Conservation (phyloP, 768 basidiomycete genomes). For the Psilocybe sp. region DNA sequence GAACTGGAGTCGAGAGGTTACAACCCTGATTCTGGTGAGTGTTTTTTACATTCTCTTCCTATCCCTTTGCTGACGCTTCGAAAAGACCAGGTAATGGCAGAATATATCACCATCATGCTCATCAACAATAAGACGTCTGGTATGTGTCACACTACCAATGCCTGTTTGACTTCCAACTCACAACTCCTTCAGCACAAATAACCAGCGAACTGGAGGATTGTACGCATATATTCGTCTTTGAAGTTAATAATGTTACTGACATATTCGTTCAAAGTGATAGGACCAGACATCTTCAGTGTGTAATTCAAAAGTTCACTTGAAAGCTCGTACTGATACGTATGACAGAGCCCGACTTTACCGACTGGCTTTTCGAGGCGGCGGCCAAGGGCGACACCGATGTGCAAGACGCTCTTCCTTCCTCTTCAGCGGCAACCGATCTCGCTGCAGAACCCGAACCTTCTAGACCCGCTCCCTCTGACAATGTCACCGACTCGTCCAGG, state of each 20-base stretch:
- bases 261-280: constrained; percentile 51
- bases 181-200: constrained; percentile 63
- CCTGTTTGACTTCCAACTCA: constrained; percentile 14
- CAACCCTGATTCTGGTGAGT: constrained; percentile 72
- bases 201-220: constrained; percentile 84
- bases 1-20: constrained; percentile 75
- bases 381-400: constrained; percentile 62
- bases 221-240: constrained; percentile 29
- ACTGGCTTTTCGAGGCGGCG: constrained; percentile 85
- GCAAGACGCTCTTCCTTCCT: constrained; percentile 37
- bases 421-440: constrained; percentile 32
- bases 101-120: constrained; percentile 94
- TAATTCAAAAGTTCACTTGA: neutral
- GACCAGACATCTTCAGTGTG: constrained; percentile 72
- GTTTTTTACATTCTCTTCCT: constrained; percentile 6
- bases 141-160: constrained; percentile 28
- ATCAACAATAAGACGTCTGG: constrained; percentile 87
- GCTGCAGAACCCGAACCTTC: constrained; percentile 24
- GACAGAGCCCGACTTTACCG: constrained; percentile 78
- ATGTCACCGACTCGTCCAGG: constrained; percentile 37
- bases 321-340: constrained; percentile 9
- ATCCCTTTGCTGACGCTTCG: constrained; percentile 14
- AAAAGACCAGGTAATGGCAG: constrained; percentile 86
- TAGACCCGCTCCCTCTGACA: constrained; percentile 28
- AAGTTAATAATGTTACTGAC: constrained; percentile 7